phyloP scores from a whole-genome alignment of 176 grass and related monocot genomes.

The Rhynchospora tenuis region DNA sequence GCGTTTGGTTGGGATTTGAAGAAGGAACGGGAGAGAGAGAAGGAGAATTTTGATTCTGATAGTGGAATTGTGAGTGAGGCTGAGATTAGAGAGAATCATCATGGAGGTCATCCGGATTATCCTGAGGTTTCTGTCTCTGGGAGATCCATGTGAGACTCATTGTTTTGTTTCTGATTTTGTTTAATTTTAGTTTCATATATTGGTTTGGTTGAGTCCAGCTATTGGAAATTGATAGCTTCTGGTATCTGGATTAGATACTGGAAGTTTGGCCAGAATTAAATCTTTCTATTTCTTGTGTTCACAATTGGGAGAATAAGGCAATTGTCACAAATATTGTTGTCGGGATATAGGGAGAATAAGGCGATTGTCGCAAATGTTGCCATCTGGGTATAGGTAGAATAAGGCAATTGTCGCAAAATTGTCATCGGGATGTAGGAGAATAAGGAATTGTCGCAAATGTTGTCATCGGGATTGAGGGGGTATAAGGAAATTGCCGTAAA shows the following conservation, averaged over 20 bases:
- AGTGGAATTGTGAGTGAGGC: not conserved
- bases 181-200: not conserved
- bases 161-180: not conserved
- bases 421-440: not conserved
- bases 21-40: not conserved
- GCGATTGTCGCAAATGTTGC: too few species aligned
- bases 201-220: not conserved
- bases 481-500: too few species aligned
- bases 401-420: too few species aligned
- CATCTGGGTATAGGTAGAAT: too few species aligned
- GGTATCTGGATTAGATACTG: not conserved
- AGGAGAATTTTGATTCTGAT: not conserved
- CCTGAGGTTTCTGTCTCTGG: slow-evolving; percentile 35
- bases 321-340: not conserved
- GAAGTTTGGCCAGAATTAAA: not conserved
- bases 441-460: not conserved
- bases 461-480: too few species aligned
- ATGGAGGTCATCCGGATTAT: slow-evolving; percentile 36
- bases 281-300: not conserved
- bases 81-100: slow-evolving; percentile 14
- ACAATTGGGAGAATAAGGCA: not conserved
- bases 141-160: slow-evolving; percentile 31
- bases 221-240: not conserved
- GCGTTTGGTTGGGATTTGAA: slow-evolving; percentile 64
- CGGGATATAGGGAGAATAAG: too few species aligned